These are phyloP conservation scores for Lithohypha guttulata DNA, from an alignment of 2,329 filamentous ascomycete genomes.

Conservation along the genomic window DNA sequence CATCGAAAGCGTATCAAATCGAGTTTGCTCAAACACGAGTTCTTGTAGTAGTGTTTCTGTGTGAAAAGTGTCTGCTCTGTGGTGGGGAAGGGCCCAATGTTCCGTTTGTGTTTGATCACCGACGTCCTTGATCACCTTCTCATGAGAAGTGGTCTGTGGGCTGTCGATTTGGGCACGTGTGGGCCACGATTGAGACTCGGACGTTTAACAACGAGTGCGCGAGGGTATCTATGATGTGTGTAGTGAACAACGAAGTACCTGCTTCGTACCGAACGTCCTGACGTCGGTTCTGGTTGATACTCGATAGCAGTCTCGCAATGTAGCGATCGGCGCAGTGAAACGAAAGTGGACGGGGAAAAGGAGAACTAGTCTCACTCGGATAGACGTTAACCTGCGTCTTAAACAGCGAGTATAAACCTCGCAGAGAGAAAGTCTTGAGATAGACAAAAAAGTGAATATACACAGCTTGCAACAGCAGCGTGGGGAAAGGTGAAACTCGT, in stretches of 20 bases:
- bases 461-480: constrained; percentile 8
- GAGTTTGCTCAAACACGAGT: constrained; percentile 3
- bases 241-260: constrained; percentile 20
- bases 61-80: background rate
- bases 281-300: constrained; percentile 15
- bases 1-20: constrained; percentile 44
- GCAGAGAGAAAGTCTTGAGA: background rate
- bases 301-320: constrained; percentile 13
- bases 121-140: too few species aligned
- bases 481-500: constrained; percentile 1
- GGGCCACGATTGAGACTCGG: background rate
- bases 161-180: constrained; percentile 6
- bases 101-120: background rate
- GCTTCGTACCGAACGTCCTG: constrained; percentile 21
- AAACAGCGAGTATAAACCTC: constrained; percentile 12
- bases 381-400: constrained; percentile 17
- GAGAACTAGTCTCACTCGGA: constrained; percentile 21
- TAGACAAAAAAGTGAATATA: constrained; percentile 6
- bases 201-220: constrained; percentile 4
- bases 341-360: constrained; percentile 21
- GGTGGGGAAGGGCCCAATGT: background rate
- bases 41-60: background rate
- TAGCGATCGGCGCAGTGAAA: constrained; percentile 20
- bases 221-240: constrained; percentile 18
- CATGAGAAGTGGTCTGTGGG: background rate